Conservation (phyloP, 139 green algal species). For the Astrephomene gubernaculifera region DNA sequence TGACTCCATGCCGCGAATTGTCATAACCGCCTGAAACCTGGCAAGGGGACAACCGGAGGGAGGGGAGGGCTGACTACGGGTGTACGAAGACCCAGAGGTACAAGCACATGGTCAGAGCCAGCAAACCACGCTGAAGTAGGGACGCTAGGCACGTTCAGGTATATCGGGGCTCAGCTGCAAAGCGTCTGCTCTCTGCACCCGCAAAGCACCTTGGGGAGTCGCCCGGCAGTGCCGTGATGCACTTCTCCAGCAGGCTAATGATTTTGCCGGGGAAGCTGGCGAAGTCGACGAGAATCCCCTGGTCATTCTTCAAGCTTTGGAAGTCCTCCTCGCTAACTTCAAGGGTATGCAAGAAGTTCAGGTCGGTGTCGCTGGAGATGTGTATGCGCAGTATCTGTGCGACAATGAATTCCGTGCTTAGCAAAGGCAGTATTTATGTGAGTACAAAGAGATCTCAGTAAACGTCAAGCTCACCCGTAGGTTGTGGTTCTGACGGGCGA, state of each 20-base stretch:
- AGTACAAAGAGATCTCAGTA: neutral
- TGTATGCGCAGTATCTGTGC: slow-evolving; percentile 79
- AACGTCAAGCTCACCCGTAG: slow-evolving; percentile 58
- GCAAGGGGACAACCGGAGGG: neutral
- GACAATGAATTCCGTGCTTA: too few relatives aligned
- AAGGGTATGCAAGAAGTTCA: slow-evolving; percentile 84
- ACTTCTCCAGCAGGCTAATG: slow-evolving; percentile 88
- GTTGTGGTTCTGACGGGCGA: slow-evolving; percentile 72
- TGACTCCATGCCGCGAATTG: slow-evolving; percentile 59
- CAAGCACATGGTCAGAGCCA: too few relatives aligned
- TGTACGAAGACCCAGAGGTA: too few relatives aligned
- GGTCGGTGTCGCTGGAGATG: slow-evolving; percentile 82
- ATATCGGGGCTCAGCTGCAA: too few relatives aligned
- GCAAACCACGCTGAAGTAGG: too few relatives aligned
- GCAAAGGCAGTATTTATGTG: neutral
- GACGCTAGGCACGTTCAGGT: too few relatives aligned
- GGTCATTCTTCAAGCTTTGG: slow-evolving; percentile 83
- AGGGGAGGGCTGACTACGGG: too few relatives aligned
- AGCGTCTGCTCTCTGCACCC: too few relatives aligned
- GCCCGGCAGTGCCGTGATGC: slow-evolving; percentile 62
- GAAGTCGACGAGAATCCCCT: slow-evolving; percentile 96
- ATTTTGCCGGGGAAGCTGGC: slow-evolving; percentile 88
- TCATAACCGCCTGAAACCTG: slow-evolving; percentile 77
- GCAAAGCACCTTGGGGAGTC: slow-evolving; percentile 73
- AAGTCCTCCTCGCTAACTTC: slow-evolving; percentile 95